Evolutionary conservation across 208 protist species (phyloP), one percentile per base, ranked within the genome.

Genomic region (Crithidia fasciculata): DNA sequence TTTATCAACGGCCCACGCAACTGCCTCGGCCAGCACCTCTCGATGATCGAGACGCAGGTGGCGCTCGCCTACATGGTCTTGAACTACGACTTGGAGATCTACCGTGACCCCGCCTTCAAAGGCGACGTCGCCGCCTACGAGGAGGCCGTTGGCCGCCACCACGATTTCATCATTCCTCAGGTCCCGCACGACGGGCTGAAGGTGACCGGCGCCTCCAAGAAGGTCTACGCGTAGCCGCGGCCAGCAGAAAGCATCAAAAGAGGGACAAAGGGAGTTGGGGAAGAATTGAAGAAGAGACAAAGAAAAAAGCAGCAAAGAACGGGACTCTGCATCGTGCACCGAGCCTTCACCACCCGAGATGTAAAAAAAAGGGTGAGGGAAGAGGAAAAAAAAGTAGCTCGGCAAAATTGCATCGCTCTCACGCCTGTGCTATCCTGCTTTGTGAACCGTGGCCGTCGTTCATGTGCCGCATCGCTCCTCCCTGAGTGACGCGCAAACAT

Each of bases 1-100:
- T 98, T 98, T 74, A 98, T 98, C 74, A 95, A 95, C 65, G 94
- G 94, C 4, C 94, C 94, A 3, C 92, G 92, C 76, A 96, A 98
- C 71, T 98, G 94, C 82, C 86, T 98, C 28, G 94, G 94, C 8
- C 94, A 98, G 72, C 92, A 97, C 70, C 70, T 98, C 55, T 86
- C 94, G 8, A 79, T 98, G 50, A 90, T 98, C 57, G 94, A 98
- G 74, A 93, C 89, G 41, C 84, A 95, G 71, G 88, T 96, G 2
- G 86, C 85, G 10, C 65, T 96, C 12, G 81, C 86, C 16, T 96
- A 90, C 74, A 64, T 95, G 53, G 72, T 94, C 62, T 58, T 87
- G 10, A 92, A 88, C 72, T 95, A 89, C 86, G 84, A 93, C 66
- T 72, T 95, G 12, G 19, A 68, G 68, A 66, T 95, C 43, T 92